Evolutionary conservation across 768 basidiomycete species (phyloP), one percentile per base, ranked within the genome.

Genomic region (Cytidiella melzeri): DNA sequence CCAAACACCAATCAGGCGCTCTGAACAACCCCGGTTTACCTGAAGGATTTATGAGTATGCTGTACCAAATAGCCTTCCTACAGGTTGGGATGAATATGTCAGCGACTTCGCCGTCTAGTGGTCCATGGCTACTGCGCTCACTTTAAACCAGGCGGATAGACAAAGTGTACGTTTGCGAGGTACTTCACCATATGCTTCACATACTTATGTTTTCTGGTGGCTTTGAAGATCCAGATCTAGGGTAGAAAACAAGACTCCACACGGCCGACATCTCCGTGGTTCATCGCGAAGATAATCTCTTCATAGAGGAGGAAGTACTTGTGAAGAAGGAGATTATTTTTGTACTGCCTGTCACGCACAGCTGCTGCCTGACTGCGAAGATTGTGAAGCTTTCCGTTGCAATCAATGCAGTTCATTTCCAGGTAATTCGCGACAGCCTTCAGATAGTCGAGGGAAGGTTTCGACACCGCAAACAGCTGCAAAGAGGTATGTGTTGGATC

Each of bases 251-350:
- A 45, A 1, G 50, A 27, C 48, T 67, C 65, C 1, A 69, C 56
- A 2, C 64, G 53, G 0, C 69, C 67, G 43, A 71, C 64, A 45
- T 69, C 67, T 12, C 62, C 57, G 9, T 38, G 15, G n/a, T 61
- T 61, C 54, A 63, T 57, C 1, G 64, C 59, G 51, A 66, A 59
- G 0, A 57, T 56, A 1, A 71, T 45, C 39, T 74, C 73, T 30
- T 71, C 65, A 44, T 77, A 75, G 0, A 74, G 61, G 1, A 73
- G 38, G 9, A 69, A 56, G 21, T 70, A 67, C 24, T 68, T 51
- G 11, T 71, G 57, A 1, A 53, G 27, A 0, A 71, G 48, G 6
- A 68, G 27, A 0, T 47, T 43, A 46, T 75, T 74, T 48, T 70
- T 66, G 12, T 56, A 46, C 13, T 66, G 60, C 25, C 62, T 13